A percentile compares a stretch with the other conserved stretches of the same genome.
These are phyloP conservation scores for Eucalyptus curtisii DNA, from an alignment of 345 rosid genomes.

Conservation along the genomic window DNA sequence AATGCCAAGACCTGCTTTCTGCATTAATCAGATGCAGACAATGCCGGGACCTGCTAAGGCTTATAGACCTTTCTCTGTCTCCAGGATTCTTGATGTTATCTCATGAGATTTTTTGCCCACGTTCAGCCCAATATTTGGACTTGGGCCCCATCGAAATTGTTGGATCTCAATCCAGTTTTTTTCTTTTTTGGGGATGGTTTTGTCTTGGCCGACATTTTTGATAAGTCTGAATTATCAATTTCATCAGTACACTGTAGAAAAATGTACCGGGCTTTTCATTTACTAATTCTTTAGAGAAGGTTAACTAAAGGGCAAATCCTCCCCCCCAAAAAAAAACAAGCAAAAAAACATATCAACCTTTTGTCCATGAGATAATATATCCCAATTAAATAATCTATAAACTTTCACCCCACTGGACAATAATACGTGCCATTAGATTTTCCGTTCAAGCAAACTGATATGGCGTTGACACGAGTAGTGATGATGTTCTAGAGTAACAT, in stretches of 20 bases:
- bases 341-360: neutral
- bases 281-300: neutral
- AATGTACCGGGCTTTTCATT: neutral
- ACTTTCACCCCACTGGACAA: neutral
- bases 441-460: neutral
- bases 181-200: neutral
- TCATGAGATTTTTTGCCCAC: neutral
- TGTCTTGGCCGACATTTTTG: neutral
- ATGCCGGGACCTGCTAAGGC: neutral
- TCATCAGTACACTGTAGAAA: neutral
- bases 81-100: neutral
- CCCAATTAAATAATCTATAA: accelerated
- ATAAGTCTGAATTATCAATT: neutral
- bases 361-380: neutral
- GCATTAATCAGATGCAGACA: neutral
- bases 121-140: neutral
- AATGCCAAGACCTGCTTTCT: neutral
- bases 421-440: too few relatives aligned
- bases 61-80: neutral
- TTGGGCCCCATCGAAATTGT: neutral
- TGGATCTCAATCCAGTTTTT: neutral
- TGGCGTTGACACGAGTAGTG: neutral
- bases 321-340: accelerated
- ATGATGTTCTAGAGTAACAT: neutral
- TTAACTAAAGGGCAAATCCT: neutral